These are phyloP conservation scores for Colletotrichum abscissum DNA, from an alignment of 2,329 filamentous ascomycete species.

Conservation along the genomic window DNA sequence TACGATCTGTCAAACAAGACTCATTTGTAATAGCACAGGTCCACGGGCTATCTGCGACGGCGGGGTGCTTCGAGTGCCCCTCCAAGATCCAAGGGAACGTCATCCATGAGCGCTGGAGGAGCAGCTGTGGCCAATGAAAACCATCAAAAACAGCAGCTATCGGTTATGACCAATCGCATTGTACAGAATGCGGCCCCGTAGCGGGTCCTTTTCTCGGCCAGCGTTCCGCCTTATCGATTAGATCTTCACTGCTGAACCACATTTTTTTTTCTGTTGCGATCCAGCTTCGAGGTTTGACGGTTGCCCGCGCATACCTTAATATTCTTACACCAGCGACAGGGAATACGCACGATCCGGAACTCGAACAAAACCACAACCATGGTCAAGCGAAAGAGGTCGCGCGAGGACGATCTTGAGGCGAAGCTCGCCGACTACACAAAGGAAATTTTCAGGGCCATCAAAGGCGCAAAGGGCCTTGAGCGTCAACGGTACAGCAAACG, in stretches of 20 bases:
- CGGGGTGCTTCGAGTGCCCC: constrained; percentile 26
- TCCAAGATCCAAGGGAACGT: constrained; percentile 22
- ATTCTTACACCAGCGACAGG: neutral
- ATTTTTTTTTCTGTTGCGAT: constrained; percentile 25
- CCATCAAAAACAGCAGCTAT: neutral
- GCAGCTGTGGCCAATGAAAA: constrained; percentile 8
- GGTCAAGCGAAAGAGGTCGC: constrained; percentile 68
- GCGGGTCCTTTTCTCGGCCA: constrained; percentile 4
- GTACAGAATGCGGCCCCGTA: neutral
- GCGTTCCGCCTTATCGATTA: constrained; percentile 24
- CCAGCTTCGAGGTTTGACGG: neutral
- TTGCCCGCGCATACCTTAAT: neutral
- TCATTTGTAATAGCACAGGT: neutral
- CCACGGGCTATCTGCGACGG: constrained; percentile 6
- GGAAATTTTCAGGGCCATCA: constrained; percentile 74
- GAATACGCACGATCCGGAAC: neutral
- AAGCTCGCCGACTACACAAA: constrained; percentile 67
- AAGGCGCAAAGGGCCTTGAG: constrained; percentile 80
- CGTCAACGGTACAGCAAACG: constrained; percentile 78
- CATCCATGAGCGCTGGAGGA: constrained; percentile 15
- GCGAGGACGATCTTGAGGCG: constrained; percentile 57
- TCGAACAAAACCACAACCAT: constrained; percentile 46
- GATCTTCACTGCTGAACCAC: constrained; percentile 19
- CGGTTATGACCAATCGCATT: constrained; percentile 14
- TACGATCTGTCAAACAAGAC: neutral